A percentile compares a stretch with the other conserved stretches of the same genome.
Evolutionary conservation across 1,139 yeast species (phyloP).

Genomic region (Pichia sp.): DNA sequence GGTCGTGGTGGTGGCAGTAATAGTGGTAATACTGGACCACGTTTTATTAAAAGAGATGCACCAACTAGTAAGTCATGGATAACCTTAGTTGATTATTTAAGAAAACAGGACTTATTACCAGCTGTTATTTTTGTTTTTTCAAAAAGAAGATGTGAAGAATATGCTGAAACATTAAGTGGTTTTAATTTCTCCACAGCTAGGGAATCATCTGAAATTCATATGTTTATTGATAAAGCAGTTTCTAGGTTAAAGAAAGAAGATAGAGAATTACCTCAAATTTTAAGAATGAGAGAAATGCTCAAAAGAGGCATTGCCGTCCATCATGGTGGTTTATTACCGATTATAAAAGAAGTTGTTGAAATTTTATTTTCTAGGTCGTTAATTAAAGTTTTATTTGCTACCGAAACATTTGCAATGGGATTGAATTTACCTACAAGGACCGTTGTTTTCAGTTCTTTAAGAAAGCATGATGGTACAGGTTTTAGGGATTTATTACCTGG

Average conservation of each 20-base stretch:
- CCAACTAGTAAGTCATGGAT: slow-evolving; percentile 80
- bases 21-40: slow-evolving; percentile 32
- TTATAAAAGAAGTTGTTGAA: slow-evolving; percentile 92
- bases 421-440: slow-evolving; percentile 98
- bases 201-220: slow-evolving; percentile 85
- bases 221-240: slow-evolving; percentile 87
- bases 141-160: slow-evolving; percentile 87
- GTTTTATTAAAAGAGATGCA: slow-evolving; percentile 48
- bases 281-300: slow-evolving; percentile 72
- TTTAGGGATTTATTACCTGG: slow-evolving; percentile 86
- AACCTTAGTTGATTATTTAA: slow-evolving; percentile 66
- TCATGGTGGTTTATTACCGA: slow-evolving; percentile 94
- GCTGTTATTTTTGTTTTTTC: slow-evolving; percentile 93
- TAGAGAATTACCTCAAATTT: slow-evolving; percentile 85
- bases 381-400: slow-evolving; percentile 88
- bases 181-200: slow-evolving; percentile 75
- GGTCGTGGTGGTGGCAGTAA: slow-evolving; percentile 34
- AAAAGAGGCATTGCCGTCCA: slow-evolving; percentile 94
- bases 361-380: slow-evolving; percentile 80
- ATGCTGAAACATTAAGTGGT: slow-evolving; percentile 71
- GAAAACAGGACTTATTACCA: slow-evolving; percentile 65
- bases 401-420: slow-evolving; percentile 98
- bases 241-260: slow-evolving; percentile 87
- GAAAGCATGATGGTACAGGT: slow-evolving; percentile 85
- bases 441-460: slow-evolving; percentile 77